A percentile compares a stretch with the other conserved stretches of the same genome.
Evolutionary conservation across 2,329 filamentous ascomycete genomes (phyloP).

Genomic region (Biscogniauxia sp.): DNA sequence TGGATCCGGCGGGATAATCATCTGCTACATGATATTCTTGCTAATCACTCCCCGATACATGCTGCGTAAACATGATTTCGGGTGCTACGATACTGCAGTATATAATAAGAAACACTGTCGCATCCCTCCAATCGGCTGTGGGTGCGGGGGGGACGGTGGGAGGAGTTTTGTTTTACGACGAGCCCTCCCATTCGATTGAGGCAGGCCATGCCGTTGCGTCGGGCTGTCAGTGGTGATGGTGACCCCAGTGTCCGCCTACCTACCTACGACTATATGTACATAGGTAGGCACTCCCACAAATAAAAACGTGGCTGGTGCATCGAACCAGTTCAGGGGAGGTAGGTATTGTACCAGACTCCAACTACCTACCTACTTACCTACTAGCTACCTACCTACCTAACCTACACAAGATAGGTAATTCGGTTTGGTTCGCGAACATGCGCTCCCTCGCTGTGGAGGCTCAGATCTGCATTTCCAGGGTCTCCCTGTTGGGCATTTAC

Average conservation of each 20-base stretch:
- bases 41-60: background rate
- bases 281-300: background rate
- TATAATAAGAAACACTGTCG: background rate
- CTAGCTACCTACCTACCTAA: too few relatives aligned
- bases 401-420: too few relatives aligned
- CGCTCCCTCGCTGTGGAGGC: background rate
- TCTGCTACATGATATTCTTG: background rate
- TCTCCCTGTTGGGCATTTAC: background rate
- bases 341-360: background rate
- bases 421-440: background rate
- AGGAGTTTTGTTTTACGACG: background rate
- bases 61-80: background rate
- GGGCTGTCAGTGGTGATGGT: background rate
- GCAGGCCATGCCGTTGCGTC: background rate
- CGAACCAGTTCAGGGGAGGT: background rate
- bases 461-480: background rate
- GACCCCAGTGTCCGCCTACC: background rate
- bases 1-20: background rate
- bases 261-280: too few relatives aligned
- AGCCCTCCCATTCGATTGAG: background rate
- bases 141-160: background rate
- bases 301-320: background rate
- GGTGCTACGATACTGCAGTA: background rate
- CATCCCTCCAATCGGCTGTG: background rate
- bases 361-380: too few relatives aligned